Base-by-base conservation (phyloP, 2,329 filamentous ascomycete genomes). In the Hirsutella rhossiliensis region DNA sequence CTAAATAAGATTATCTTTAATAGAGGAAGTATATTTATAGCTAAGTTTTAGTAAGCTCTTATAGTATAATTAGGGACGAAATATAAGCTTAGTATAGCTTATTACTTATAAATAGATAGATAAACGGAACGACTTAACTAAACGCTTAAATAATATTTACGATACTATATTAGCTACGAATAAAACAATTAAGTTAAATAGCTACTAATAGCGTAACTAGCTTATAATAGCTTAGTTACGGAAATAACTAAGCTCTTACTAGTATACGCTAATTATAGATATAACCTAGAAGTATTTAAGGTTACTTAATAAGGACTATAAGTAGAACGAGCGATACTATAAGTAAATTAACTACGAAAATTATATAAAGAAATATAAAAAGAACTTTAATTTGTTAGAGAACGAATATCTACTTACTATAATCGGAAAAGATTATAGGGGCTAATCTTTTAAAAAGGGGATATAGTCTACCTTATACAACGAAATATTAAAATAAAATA, bases 401-500 rank as follows among this genome's bases (percentile, higher is more conserved):
- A 28, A 19, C 39, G 19, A 41, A 31, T 41, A 32, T 5, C 4
- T 17, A 32, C 6, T 31, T 20, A 41, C 8, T 41, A 31, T 32
- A 41, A 41, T 18, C 7, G 4, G 15, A 41, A 41, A 19, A 31
- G 15, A 41, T 29, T 41, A 32, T 19, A 41, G 23, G 32, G 38
- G 41, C 27, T 43, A 47, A 47, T 36, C 18, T 37, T 47, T 43
- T 11, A 30, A 15, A 28, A 48, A 27, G 38, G 41, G 36, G 32
- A 45, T 45, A 48, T 41, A 42, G 30, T 36, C n/a, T n/a, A n/a
- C n/a, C n/a, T n/a, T n/a, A n/a, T n/a, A n/a, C n/a, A n/a, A n/a
- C n/a, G n/a, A n/a, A n/a, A n/a, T n/a, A n/a, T n/a, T n/a, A n/a
- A n/a, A n/a, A n/a, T n/a, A n/a, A n/a, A n/a, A n/a, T n/a, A n/a